Conservation (phyloP, 108 stramenopile genomes). For the Cyclotella atomus region DNA sequence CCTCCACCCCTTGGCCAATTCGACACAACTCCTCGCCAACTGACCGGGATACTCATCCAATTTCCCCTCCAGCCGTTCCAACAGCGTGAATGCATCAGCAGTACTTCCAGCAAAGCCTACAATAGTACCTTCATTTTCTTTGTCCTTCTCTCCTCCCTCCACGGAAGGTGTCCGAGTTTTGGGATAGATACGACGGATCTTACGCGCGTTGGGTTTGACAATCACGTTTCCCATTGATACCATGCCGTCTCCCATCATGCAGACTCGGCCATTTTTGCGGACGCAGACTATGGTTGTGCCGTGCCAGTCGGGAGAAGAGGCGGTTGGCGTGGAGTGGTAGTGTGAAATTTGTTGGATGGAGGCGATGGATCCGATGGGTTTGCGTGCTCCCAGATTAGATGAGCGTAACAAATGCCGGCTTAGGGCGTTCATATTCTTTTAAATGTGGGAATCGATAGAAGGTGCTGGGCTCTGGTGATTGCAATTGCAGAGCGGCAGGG, state of each 20-base stretch:
- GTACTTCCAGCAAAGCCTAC: conserved; percentile 98
- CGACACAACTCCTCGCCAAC: conserved; percentile 91
- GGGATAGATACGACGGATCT: conserved; percentile 85
- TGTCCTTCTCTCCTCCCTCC: conserved; percentile 22
- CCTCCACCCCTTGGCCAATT: conserved; percentile 98
- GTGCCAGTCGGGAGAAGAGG: conserved; percentile 38
- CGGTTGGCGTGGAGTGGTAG: conserved; percentile 15
- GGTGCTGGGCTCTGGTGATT: no score
- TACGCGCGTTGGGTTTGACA: conserved; percentile 95
- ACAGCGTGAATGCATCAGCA: conserved; percentile 96
- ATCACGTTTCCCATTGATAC: conserved; percentile 91
- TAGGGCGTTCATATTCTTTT: background rate
- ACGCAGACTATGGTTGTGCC: conserved; percentile 92
- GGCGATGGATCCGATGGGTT: background rate
- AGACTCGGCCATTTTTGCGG: conserved; percentile 94
- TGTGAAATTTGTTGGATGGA: conserved; percentile 16
- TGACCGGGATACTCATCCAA: conserved; percentile 97
- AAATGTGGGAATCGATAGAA: background rate
- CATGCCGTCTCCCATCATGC: conserved; percentile 99
- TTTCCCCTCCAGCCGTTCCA: conserved; percentile 96
- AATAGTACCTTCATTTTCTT: conserved; percentile 68
- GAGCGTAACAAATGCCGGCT: conserved; percentile 12
- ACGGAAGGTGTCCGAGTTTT: conserved; percentile 31
- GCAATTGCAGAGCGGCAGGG: no score
- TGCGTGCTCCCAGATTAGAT: background rate